Percentiles rank a stretch among this genome's conserved stretches.
phyloP scores from a whole-genome alignment of 2,329 filamentous ascomycete species.

The Nothopassalora personata region DNA sequence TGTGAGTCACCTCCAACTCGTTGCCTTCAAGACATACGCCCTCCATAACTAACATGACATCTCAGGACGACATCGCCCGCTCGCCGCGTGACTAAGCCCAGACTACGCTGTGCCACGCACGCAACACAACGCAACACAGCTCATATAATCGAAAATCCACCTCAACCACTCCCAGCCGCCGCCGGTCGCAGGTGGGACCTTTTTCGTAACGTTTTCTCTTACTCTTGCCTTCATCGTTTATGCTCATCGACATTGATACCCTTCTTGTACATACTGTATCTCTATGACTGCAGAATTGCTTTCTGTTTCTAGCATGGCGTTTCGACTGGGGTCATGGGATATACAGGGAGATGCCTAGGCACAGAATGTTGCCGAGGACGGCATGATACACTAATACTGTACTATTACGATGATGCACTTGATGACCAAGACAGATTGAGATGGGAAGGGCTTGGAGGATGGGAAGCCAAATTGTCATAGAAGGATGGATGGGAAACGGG shows the following conservation, averaged over 20 bases:
- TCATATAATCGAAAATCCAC: conserved; percentile 1
- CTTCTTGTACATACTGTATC: conserved; percentile 16
- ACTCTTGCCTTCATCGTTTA: background rate
- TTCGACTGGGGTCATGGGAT: background rate
- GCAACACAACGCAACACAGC: background rate
- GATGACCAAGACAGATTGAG: conserved; percentile 1
- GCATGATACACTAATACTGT: conserved; percentile 6
- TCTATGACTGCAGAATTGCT: conserved; percentile 1
- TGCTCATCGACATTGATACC: conserved; percentile 12
- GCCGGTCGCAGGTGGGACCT: conserved; percentile 10
- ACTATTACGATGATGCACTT: background rate
- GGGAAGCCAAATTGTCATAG: conserved; percentile 5
- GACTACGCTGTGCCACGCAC: conserved; percentile 3
- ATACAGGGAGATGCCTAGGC: background rate
- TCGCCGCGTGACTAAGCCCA: conserved; percentile 20
- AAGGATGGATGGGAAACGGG: background rate
- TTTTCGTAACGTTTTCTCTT: conserved; percentile 11
- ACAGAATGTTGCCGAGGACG: background rate
- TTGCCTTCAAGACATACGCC: background rate
- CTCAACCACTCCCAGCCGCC: conserved; percentile 11
- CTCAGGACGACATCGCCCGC: conserved; percentile 27
- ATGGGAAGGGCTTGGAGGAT: background rate
- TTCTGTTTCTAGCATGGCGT: conserved; percentile 16
- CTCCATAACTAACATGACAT: background rate
- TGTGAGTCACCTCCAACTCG: conserved; percentile 44